Percentiles rank a stretch among this genome's conserved stretches.
Evolutionary conservation across 2,329 filamentous ascomycete species (phyloP).

Genomic region (Fusarium succisae): DNA sequence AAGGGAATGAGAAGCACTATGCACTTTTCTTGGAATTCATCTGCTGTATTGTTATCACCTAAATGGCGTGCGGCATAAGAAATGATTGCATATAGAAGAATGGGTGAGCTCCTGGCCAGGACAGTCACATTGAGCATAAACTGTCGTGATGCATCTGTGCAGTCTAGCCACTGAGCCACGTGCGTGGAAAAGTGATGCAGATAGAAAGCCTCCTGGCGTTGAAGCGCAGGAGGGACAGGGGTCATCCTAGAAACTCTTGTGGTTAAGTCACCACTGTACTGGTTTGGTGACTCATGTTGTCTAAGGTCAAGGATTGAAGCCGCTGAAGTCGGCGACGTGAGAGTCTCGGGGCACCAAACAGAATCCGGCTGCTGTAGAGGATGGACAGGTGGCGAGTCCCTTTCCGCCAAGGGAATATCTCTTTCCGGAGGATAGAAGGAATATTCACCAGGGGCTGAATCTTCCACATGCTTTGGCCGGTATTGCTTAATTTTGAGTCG

Average conservation of each 20-base stretch:
- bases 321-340: background rate
- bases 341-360: background rate
- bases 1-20: slow-evolving; percentile 6
- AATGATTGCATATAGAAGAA: background rate
- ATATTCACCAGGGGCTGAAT: background rate
- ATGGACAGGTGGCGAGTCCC: background rate
- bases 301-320: background rate
- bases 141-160: slow-evolving; percentile 30
- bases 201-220: slow-evolving; percentile 16
- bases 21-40: background rate
- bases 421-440: background rate
- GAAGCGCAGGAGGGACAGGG: background rate
- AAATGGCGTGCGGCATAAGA: slow-evolving; percentile 4
- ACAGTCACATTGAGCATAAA: slow-evolving; percentile 20
- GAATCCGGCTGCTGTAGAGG: background rate
- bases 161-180: slow-evolving; percentile 29
- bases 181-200: slow-evolving; percentile 20
- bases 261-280: background rate
- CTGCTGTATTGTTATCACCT: background rate
- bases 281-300: background rate
- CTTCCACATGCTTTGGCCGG: background rate
- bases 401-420: background rate
- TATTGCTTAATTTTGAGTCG: background rate
- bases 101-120: slow-evolving; percentile 1
- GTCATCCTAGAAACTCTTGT: background rate